phyloP scores from a whole-genome alignment of 1,139 yeast genomes.

The Yamadazyma blattariae region DNA sequence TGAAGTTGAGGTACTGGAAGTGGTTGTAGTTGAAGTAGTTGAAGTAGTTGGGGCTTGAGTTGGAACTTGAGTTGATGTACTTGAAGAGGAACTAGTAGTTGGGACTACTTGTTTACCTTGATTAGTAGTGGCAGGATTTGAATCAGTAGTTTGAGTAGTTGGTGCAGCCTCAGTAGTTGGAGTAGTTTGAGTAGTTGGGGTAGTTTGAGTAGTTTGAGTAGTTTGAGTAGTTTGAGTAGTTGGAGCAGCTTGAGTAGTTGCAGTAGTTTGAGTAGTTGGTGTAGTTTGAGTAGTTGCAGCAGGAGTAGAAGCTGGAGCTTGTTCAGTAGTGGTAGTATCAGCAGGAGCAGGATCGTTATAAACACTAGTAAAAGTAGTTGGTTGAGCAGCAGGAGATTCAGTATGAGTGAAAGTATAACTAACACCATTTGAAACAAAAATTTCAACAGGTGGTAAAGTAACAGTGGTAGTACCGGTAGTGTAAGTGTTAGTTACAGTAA shows the following conservation, averaged over 20 bases:
- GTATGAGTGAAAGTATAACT: conserved; percentile 59
- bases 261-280: conserved; percentile 4
- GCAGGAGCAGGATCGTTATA: conserved; percentile 15
- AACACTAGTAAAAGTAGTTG: conserved; percentile 31
- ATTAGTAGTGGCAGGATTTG: conserved; percentile 1
- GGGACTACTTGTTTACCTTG: not conserved
- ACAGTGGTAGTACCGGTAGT: conserved; percentile 61
- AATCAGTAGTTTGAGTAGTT: conserved; percentile 6
- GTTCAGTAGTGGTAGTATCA: conserved; percentile 13
- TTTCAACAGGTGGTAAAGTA: conserved; percentile 67
- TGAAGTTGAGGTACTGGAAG: conserved; percentile 14
- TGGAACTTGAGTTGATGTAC: conserved; percentile 3
- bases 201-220: conserved; percentile 4
- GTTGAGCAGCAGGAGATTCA: conserved; percentile 30
- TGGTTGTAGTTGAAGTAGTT: conserved; percentile 11
- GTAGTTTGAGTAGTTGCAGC: conserved; percentile 5
- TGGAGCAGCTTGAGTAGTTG: conserved; percentile 10
- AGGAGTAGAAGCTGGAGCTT: conserved; percentile 7
- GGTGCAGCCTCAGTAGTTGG: conserved; percentile 15
- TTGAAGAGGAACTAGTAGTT: conserved; percentile 5
- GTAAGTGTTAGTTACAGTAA: conserved; percentile 51
- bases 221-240: conserved; percentile 11
- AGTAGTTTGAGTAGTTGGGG: conserved; percentile 14
- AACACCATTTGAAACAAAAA: conserved; percentile 58
- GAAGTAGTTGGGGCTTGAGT: conserved; percentile 10